These are phyloP conservation scores for Xylaria sp. DNA, from an alignment of 2,329 filamentous ascomycete genomes.

Conservation along the genomic window DNA sequence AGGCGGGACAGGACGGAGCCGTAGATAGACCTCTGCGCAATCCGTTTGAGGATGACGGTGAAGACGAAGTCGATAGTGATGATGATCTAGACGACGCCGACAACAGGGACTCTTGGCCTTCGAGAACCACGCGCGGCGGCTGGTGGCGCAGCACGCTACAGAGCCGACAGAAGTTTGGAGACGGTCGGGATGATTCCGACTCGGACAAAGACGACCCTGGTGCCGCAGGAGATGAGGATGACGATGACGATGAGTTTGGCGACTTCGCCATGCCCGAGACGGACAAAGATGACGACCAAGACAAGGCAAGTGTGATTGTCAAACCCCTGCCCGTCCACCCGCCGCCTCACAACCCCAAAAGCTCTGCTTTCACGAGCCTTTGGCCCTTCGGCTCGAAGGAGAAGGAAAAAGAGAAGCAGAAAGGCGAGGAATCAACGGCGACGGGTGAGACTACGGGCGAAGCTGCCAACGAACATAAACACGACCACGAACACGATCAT, in stretches of 20 bases:
- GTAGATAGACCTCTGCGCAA: slow-evolving; percentile 38
- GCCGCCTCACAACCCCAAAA: slow-evolving; percentile 45
- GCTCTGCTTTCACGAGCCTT: slow-evolving; percentile 54
- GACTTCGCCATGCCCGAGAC: slow-evolving; percentile 71
- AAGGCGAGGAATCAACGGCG: slow-evolving; percentile 44
- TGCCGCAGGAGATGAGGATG: slow-evolving; percentile 33
- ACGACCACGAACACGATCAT: no score
- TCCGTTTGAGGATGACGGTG: slow-evolving; percentile 50
- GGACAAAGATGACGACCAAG: slow-evolving; percentile 40
- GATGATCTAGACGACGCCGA: slow-evolving; percentile 44
- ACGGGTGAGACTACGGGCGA: slow-evolving; percentile 42
- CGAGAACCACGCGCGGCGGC: slow-evolving; percentile 46
- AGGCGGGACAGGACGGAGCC: slow-evolving; percentile 31
- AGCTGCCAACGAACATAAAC: slow-evolving; percentile 42
- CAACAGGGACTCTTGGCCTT: slow-evolving; percentile 44
- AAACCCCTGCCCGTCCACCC: slow-evolving; percentile 62
- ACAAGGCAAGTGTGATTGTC: slow-evolving; percentile 49
- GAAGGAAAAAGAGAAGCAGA: slow-evolving; percentile 42
- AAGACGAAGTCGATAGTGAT: slow-evolving; percentile 60
- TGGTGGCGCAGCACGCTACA: slow-evolving; percentile 56
- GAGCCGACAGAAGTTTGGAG: slow-evolving; percentile 46
- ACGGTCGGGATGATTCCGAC: slow-evolving; percentile 50
- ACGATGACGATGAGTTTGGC: slow-evolving; percentile 57
- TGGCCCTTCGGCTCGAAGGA: slow-evolving; percentile 57
- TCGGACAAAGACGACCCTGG: slow-evolving; percentile 47